Evolutionary conservation across 208 protist genomes (phyloP).

Genomic region (Acanthamoeba royreba): DNA sequence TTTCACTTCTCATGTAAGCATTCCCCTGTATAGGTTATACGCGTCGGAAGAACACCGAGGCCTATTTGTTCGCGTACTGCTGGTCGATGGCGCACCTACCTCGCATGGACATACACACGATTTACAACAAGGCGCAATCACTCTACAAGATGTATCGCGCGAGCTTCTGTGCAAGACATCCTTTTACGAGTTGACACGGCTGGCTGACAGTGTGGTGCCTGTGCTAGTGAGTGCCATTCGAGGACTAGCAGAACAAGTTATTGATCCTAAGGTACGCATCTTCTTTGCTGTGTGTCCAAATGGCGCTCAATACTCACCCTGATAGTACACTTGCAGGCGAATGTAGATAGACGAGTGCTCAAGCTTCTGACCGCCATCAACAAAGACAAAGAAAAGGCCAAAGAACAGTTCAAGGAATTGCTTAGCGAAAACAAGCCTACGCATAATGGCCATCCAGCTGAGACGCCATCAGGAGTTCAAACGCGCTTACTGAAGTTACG

Average conservation of each 20-base stretch:
- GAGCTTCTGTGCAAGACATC: neutral
- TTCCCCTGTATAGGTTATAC: neutral
- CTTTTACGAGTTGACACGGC: neutral
- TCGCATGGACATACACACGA: too few relatives aligned
- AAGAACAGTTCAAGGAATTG: neutral
- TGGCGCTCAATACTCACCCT: too few relatives aligned
- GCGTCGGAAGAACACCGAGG: neutral
- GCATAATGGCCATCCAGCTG: too few relatives aligned
- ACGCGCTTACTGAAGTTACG: neutral
- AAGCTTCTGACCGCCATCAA: too few relatives aligned
- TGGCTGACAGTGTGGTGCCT: neutral
- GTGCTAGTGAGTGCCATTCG: neutral
- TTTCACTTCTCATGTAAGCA: neutral
- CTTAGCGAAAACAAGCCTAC: too few relatives aligned
- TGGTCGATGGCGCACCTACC: neutral
- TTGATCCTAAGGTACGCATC: too few relatives aligned
- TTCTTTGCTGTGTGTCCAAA: too few relatives aligned
- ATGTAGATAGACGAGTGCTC: too few relatives aligned
- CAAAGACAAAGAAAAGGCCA: too few relatives aligned
- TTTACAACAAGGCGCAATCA: too few relatives aligned
- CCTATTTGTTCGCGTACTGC: constrained; percentile 7
- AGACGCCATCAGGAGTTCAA: too few relatives aligned
- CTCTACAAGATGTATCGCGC: neutral
- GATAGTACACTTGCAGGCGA: too few relatives aligned
- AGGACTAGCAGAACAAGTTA: neutral